Percentiles rank a stretch among this genome's conserved stretches.
Evolutionary conservation across 306 rosid species (phyloP).

Genomic region (Cucumis sativus): DNA sequence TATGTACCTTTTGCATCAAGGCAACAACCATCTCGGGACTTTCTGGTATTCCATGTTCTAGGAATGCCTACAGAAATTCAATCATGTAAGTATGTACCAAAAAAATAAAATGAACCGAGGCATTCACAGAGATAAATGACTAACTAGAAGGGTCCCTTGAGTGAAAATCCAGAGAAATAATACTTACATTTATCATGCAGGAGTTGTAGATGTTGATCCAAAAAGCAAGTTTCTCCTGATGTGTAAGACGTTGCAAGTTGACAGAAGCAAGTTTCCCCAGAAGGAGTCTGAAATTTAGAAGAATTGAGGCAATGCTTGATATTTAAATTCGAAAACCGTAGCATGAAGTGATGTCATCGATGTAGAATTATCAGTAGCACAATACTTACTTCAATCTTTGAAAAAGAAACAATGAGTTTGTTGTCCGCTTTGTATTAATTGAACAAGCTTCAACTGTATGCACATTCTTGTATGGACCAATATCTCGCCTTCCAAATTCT

Average conservation of each 20-base stretch:
- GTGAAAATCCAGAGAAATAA: not conserved
- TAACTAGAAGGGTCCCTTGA: not conserved
- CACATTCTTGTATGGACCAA: constrained; percentile 56
- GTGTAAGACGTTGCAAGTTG: constrained; percentile 50
- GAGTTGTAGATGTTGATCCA: constrained; percentile 95
- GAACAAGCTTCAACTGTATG: constrained; percentile 36
- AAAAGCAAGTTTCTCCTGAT: constrained; percentile 93
- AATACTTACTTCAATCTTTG: constrained; percentile 64
- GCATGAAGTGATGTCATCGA: not conserved
- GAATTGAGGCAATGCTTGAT: not conserved
- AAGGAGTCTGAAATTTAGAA: constrained; percentile 46
- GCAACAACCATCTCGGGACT: constrained; percentile 64
- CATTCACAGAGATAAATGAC: not conserved
- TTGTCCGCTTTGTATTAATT: constrained; percentile 52
- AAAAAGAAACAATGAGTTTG: constrained; percentile 53
- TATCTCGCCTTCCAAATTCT: constrained; percentile 53
- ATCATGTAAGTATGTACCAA: not conserved
- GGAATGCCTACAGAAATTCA: constrained; percentile 47
- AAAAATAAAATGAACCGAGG: not conserved
- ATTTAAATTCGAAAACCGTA: not conserved
- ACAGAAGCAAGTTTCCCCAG: constrained; percentile 65
- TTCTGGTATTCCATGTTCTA: constrained; percentile 74
- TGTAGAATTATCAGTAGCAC: not conserved
- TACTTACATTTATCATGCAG: constrained; percentile 78
- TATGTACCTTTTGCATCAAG: constrained; percentile 57